Base-by-base conservation (phyloP, 2,329 filamentous ascomycete genomes). In the Orbilia oligospora region DNA sequence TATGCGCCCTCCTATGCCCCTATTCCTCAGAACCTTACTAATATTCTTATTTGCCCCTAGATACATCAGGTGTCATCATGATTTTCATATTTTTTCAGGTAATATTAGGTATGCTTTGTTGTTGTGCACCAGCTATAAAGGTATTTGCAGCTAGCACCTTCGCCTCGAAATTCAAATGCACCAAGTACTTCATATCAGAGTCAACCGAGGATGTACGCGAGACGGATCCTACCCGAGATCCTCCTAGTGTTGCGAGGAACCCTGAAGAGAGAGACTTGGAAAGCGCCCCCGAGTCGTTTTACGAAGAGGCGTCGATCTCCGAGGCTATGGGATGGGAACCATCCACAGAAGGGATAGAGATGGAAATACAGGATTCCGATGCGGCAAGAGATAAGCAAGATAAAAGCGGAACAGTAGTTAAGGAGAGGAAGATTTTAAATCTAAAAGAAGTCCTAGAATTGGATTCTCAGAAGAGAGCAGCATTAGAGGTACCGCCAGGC, bases 41-140 rank as follows among this genome's bases (percentile, higher is more conserved):
- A 58, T 16, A 5, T 8, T n/a, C 8, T 38, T 24, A 20, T 44
- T 36, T 27, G 12, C 20, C 10, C 30, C 27, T 55, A 67, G 64
- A 67, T 44, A 67, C 44, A 30, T 67, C 48, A 2, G 30, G 46
- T 3, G 24, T 55, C 16, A 44, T 67, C 30, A 67, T 67, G 18
- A 27, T 67, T 18, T 67, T 55, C 36, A 41, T 67, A n/a, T 67
- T 67, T 30, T 67, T 67, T n/a, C 64, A 67, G 44, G 64, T 55
- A 9, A 30, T 67, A 8, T n/a, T 67, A 14, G 67, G 67, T 16
- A 63, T 71, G 67, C 30, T 71, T 1, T 71, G 67, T 27, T 63
- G 67, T 24, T 71, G 67, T 18, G 67, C 67, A 3, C 67, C 67
- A 24, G 38, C 67, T 5, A 38, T 71, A 20, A 71, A 63, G 24